Percentiles rank a stretch among this genome's conserved stretches.
phyloP scores from a whole-genome alignment of 352 stramenopile species.

The Globisporangium spiculum region DNA sequence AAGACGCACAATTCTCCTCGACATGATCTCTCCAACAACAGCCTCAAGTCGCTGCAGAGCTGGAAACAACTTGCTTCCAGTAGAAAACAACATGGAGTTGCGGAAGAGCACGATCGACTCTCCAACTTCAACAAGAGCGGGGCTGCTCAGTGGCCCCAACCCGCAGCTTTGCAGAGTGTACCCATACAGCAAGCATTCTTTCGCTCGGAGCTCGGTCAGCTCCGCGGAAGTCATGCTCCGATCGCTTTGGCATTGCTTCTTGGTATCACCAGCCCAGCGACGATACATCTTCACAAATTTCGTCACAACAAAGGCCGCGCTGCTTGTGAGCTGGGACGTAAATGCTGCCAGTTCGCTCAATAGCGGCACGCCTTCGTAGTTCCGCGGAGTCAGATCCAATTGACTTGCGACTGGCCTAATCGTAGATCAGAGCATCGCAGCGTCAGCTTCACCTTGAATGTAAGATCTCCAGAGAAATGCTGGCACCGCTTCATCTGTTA shows the following conservation, averaged over 20 bases:
- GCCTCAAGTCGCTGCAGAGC: conserved; percentile 5
- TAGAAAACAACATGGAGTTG: conserved; percentile 23
- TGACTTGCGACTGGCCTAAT: neutral
- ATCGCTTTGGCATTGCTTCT: conserved; percentile 2
- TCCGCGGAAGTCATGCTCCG: conserved; percentile 12
- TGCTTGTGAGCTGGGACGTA: neutral
- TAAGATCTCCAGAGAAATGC: conserved; percentile 39
- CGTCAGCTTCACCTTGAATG: conserved; percentile 16
- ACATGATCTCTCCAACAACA: conserved; percentile 36
- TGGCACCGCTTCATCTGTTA: conserved; percentile 32
- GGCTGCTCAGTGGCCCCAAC: conserved; percentile 7
- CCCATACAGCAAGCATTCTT: conserved; percentile 45
- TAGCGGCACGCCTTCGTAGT: conserved; percentile 2
- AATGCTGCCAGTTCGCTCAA: conserved; percentile 6
- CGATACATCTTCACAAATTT: conserved; percentile 6
- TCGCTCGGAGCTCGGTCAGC: conserved; percentile 17
- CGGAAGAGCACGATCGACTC: conserved; percentile 50
- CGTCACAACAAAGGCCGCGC: neutral
- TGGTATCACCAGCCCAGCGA: neutral
- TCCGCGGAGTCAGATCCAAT: neutral
- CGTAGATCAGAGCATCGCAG: conserved; percentile 20
- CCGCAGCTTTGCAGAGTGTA: conserved; percentile 35
- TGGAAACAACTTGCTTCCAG: neutral
- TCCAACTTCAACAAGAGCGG: conserved; percentile 25
- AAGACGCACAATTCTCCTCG: conserved; percentile 14